phyloP scores from a whole-genome alignment of 2,329 filamentous ascomycete species.

The Penicillium sp. region DNA sequence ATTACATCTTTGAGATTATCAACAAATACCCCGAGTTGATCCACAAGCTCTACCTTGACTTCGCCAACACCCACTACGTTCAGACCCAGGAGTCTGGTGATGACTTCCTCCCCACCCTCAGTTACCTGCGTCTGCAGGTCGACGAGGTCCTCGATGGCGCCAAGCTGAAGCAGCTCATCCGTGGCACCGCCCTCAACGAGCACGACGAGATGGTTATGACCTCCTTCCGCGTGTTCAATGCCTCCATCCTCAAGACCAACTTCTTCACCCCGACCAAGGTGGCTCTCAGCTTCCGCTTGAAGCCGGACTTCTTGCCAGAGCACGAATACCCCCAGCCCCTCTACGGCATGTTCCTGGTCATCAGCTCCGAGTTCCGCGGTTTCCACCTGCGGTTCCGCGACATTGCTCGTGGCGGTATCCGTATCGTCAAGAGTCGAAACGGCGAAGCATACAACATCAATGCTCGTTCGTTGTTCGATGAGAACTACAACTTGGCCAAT shows the following conservation, averaged over 20 bases:
- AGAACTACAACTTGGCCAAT: constrained; percentile 97
- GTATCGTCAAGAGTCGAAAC: constrained; percentile 97
- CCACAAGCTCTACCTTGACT: constrained; percentile 83
- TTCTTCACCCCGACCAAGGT: constrained; percentile 98
- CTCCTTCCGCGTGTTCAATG: constrained; percentile 94
- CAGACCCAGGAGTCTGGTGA: constrained; percentile 62
- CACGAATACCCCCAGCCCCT: constrained; percentile 91
- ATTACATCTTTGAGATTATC: constrained; percentile 98
- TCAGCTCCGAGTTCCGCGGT: constrained; percentile 92
- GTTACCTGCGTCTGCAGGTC: constrained; percentile 64
- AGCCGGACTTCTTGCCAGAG: constrained; percentile 75
- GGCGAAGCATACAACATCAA: constrained; percentile 97
- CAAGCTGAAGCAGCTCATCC: constrained; percentile 72
- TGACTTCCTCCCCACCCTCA: constrained; percentile 69
- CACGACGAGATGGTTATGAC: constrained; percentile 98
- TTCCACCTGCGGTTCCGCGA: constrained; percentile 98
- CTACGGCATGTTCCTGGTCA: constrained; percentile 98
- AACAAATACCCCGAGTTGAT: constrained; percentile 84
- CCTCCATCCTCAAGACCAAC: constrained; percentile 91
- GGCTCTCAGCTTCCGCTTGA: constrained; percentile 90
- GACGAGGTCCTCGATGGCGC: constrained; percentile 74
- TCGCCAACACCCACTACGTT: constrained; percentile 82
- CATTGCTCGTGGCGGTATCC: constrained; percentile 93
- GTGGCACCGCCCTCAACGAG: constrained; percentile 80
- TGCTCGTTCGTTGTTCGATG: constrained; percentile 91